Conservation (phyloP, 371 early-diverging fungal genomes). For the Phascolomyces articulosus region DNA sequence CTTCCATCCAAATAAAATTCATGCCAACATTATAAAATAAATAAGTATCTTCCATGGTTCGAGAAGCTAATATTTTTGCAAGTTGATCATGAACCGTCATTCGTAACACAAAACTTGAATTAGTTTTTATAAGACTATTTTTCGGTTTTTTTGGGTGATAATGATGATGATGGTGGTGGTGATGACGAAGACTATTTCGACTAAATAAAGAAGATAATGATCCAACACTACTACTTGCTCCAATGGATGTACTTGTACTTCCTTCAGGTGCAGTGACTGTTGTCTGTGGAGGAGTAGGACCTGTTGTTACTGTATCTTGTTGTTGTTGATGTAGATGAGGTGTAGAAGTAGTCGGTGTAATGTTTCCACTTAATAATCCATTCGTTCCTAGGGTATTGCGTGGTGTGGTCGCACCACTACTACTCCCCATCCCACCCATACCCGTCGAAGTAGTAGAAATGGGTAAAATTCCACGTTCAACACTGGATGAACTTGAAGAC, state of each 20-base stretch:
- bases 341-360: conserved; percentile 7
- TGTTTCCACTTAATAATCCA: background rate
- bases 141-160: conserved; percentile 54
- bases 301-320: background rate
- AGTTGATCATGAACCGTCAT: conserved; percentile 82
- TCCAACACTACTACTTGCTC: conserved; percentile 18
- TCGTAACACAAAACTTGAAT: conserved; percentile 77
- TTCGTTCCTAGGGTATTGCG: background rate
- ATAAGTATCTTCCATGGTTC: conserved; percentile 65
- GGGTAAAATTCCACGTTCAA: conserved; percentile 12
- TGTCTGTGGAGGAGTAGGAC: background rate
- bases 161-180: conserved; percentile 26
- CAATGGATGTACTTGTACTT: conserved; percentile 13
- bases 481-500: conserved; percentile 24
- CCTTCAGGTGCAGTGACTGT: background rate
- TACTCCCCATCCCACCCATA: no score
- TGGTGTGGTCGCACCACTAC: no score
- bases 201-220: conserved; percentile 22
- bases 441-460: no score
- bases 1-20: conserved; percentile 75
- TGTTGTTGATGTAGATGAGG: background rate
- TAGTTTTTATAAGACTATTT: conserved; percentile 65
- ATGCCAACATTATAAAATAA: conserved; percentile 79
- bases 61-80: conserved; percentile 68
- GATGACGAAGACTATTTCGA: conserved; percentile 20